A percentile compares a stretch with the other conserved stretches of the same genome.
phyloP scores from a whole-genome alignment of 192 early-diverging fungal species.

The Phlyctochytrium arcticum region DNA sequence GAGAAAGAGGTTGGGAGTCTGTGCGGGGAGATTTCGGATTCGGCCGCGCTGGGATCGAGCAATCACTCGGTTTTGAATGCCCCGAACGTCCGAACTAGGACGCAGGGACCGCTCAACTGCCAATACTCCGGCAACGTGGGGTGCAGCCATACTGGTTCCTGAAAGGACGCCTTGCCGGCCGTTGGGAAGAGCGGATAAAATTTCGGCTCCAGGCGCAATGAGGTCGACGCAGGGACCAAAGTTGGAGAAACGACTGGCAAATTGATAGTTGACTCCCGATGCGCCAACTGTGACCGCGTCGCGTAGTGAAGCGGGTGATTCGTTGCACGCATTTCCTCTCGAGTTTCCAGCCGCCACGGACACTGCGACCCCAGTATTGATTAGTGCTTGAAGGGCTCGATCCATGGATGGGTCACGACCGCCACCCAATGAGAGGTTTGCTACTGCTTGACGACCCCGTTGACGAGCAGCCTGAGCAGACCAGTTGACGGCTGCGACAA shows the following conservation, averaged over 20 bases:
- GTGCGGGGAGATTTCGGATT: too few species aligned
- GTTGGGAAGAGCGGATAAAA: conserved; percentile 24
- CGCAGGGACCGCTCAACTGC: too few species aligned
- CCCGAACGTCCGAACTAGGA: too few species aligned
- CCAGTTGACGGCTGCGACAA: conserved; percentile 51
- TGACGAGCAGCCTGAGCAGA: conserved; percentile 14
- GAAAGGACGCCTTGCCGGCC: conserved; percentile 18
- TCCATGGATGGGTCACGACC: conserved; percentile 67
- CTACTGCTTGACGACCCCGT: conserved; percentile 11
- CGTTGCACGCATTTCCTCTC: conserved; percentile 53
- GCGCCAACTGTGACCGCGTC: conserved; percentile 30
- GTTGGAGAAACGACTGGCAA: conserved; percentile 48
- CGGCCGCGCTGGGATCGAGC: too few species aligned
- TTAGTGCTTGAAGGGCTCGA: conserved; percentile 24
- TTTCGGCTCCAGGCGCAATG: conserved; percentile 55
- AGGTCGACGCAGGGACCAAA: conserved; percentile 56
- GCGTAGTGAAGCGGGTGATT: conserved; percentile 41
- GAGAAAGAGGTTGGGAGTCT: too few species aligned
- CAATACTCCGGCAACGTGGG: conserved; percentile 53
- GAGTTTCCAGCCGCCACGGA: conserved; percentile 45
- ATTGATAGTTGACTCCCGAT: conserved; percentile 4
- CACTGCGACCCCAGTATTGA: conserved; percentile 38
- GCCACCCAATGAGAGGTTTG: conserved; percentile 70
- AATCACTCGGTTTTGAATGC: too few species aligned
- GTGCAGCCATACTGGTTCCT: conserved; percentile 56